Base-by-base conservation (phyloP, 2,329 filamentous ascomycete genomes). In the Dichotomopilus funicola region DNA sequence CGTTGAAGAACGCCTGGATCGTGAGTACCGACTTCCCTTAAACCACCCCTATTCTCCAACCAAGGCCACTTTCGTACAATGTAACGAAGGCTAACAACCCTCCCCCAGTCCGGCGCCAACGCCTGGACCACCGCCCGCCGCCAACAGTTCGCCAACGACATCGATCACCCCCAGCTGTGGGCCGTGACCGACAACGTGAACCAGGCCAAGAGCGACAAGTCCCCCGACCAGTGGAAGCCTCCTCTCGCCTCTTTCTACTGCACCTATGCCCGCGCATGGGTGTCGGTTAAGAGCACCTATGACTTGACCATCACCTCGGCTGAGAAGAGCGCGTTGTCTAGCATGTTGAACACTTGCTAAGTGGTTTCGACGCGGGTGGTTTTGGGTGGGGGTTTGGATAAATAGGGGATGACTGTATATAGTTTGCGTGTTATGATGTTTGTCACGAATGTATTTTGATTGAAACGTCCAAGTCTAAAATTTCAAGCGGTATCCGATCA, bases 181-280 rank as follows among this genome's bases (percentile, higher is more conserved):
- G 86, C 89, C 37, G 88, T 94, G 7, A 92, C 88, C 4, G 86
- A 88, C 67, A 82, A 79, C 53, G 83, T 90, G 62, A 95, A 95
- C 72, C 75, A 83, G 63, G 62, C 73, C 37, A 94, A 92, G 76
- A 74, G 88, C n/a, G 88, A 91, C 69, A 73, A 77, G 61, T 83
- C 83, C 52, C 88, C 89, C 0, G 89, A 91, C 65, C 69, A 72
- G 9, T 95, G 89, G 88, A 86, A 89, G 74, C 89, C 88, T 10
- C 78, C 85, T 0, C 72, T 88, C 58, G 64, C 75, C 68, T 78
- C 72, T 60, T 92, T 89, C 72, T 81, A 88, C 70, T 94, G 89
- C 79, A 86, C 81, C 34, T 94, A 95, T 66, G 86, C 88, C 11
- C 78, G 80, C 67, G 82, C 85, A 67, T 95, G 86, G 85, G 78